Evolutionary conservation across 2,329 filamentous ascomycete genomes (phyloP).

Genomic region (Stemphylium lycopersici): DNA sequence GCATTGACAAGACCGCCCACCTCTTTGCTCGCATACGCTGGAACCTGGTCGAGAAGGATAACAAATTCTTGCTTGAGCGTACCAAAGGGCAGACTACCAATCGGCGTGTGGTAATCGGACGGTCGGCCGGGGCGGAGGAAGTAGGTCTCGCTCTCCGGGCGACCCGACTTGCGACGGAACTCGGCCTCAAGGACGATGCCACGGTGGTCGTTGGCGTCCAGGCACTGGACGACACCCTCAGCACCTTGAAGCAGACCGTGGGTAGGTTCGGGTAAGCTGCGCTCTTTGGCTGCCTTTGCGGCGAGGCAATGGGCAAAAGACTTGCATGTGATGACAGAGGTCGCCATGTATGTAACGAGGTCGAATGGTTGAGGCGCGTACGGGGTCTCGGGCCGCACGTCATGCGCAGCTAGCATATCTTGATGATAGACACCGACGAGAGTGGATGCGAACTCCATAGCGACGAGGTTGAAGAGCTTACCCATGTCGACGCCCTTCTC

Average conservation of each 20-base stretch:
- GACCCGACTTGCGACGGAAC: conserved; percentile 80
- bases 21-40: conserved; percentile 44
- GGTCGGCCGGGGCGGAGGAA: conserved; percentile 50
- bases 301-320: conserved; percentile 77
- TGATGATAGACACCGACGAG: conserved; percentile 82
- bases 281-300: conserved; percentile 74
- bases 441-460: conserved; percentile 69
- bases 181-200: conserved; percentile 84
- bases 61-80: conserved; percentile 58
- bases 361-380: conserved; percentile 63
- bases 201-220: conserved; percentile 59
- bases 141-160: conserved; percentile 74
- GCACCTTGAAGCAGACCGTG: conserved; percentile 79
- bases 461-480: conserved; percentile 72
- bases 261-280: conserved; percentile 74
- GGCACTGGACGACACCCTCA: conserved; percentile 78
- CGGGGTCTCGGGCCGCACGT: conserved; percentile 47
- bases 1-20: conserved; percentile 33
- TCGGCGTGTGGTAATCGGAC: conserved; percentile 26
- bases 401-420: conserved; percentile 69
- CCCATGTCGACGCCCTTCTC: conserved; percentile 54
- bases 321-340: conserved; percentile 76
- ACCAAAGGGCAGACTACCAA: conserved; percentile 20
- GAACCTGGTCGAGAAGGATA: conserved; percentile 75
- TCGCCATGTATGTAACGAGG: conserved; percentile 83